Evolutionary conservation across 2,329 filamentous ascomycete genomes (phyloP).

Genomic region (Aspergillus fructus): DNA sequence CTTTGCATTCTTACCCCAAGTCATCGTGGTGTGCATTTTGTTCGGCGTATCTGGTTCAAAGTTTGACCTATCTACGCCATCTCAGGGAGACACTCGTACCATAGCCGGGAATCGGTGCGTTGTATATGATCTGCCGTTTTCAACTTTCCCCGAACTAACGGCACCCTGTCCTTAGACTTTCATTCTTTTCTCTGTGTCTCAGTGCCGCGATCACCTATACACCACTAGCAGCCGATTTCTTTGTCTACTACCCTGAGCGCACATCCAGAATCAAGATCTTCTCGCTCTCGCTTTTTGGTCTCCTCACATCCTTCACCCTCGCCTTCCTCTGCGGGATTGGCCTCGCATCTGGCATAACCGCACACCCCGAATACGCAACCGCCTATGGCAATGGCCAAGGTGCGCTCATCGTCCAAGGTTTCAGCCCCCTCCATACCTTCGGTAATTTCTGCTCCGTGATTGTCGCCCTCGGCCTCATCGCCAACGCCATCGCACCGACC

Average conservation of each 20-base stretch:
- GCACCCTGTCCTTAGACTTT: constrained; percentile 45
- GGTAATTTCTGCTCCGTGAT: constrained; percentile 67
- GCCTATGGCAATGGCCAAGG: constrained; percentile 62
- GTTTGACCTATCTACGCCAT: constrained; percentile 57
- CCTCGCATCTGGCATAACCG: constrained; percentile 57
- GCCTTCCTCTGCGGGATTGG: constrained; percentile 63
- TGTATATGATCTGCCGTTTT: neutral
- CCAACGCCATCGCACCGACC: constrained; percentile 65
- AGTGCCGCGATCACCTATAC: constrained; percentile 65
- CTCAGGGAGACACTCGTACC: constrained; percentile 52
- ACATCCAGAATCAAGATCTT: constrained; percentile 57
- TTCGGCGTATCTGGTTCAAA: constrained; percentile 61
- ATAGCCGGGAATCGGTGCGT: constrained; percentile 48
- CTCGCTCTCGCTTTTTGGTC: constrained; percentile 55
- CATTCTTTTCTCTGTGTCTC: constrained; percentile 69
- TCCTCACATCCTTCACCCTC: constrained; percentile 60
- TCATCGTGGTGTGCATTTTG: constrained; percentile 61
- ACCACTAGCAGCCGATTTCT: constrained; percentile 64
- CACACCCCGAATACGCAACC: constrained; percentile 53
- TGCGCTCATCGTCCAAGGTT: constrained; percentile 64
- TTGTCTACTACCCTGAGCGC: constrained; percentile 63
- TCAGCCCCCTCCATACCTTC: constrained; percentile 58
- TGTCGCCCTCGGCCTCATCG: constrained; percentile 62
- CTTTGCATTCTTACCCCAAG: constrained; percentile 64
- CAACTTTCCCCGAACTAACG: neutral